Conservation (phyloP, 1,284 basidiomycete genomes). For the Marasmius fiardii region DNA sequence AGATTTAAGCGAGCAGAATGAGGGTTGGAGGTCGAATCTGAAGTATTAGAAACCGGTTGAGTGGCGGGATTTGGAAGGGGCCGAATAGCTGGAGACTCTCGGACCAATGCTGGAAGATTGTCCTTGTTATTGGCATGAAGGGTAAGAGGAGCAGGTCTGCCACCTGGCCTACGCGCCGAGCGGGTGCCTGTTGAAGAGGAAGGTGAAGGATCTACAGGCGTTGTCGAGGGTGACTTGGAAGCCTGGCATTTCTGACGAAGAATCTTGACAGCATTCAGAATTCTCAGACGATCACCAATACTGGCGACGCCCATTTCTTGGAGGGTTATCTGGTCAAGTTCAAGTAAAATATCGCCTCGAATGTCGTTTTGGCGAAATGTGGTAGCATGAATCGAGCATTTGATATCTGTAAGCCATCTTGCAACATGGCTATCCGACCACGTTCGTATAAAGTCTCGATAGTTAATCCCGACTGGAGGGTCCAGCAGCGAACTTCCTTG, state of each 20-base stretch:
- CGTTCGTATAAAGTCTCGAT: conserved; percentile 58
- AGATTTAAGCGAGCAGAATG: conserved; percentile 45
- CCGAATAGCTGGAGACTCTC: conserved; percentile 54
- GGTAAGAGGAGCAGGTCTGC: conserved; percentile 64
- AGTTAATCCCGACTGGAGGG: conserved; percentile 53
- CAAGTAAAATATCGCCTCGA: conserved; percentile 82
- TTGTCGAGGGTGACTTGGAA: conserved; percentile 21
- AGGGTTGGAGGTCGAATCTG: conserved; percentile 20
- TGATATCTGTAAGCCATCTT: conserved; percentile 69
- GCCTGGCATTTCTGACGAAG: conserved; percentile 58
- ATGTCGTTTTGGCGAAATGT: conserved; percentile 86
- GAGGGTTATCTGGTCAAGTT: conserved; percentile 81
- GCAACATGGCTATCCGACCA: conserved; percentile 73
- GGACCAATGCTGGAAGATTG: conserved; percentile 65
- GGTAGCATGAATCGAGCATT: conserved; percentile 66
- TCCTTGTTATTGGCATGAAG: conserved; percentile 43
- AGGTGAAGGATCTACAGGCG: conserved; percentile 19
- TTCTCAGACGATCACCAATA: conserved; percentile 87
- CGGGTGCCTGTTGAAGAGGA: conserved; percentile 21
- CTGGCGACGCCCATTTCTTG: conserved; percentile 87
- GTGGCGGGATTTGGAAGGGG: conserved; percentile 29
- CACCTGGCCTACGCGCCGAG: conserved; percentile 38
- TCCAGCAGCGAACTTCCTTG: conserved; percentile 40
- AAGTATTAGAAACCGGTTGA: conserved; percentile 4
- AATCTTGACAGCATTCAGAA: conserved; percentile 79